Evolutionary conservation across 495 filamentous ascomycete species (phyloP).

Genomic region (Evernia prunastri): DNA sequence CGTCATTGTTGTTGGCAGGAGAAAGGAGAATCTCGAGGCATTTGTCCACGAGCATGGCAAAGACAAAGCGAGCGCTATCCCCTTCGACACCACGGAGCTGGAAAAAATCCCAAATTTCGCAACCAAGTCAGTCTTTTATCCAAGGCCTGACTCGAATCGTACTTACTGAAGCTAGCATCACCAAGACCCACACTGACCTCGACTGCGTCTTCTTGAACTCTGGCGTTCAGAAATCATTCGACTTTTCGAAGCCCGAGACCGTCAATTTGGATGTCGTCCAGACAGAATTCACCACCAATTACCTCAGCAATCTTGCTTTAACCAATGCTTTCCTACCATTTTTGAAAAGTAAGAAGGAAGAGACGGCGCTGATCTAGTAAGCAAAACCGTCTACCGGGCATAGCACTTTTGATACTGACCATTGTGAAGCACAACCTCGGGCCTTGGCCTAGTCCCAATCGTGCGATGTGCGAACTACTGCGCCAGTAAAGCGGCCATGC

Average conservation of each 20-base stretch:
- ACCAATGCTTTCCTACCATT: constrained; percentile 59
- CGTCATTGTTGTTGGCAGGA: constrained; percentile 58
- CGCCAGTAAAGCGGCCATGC: constrained; percentile 43
- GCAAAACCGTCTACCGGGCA: neutral
- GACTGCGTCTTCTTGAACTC: constrained; percentile 39
- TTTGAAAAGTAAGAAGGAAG: constrained; percentile 42
- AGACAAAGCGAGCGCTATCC: constrained; percentile 45
- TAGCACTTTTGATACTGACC: neutral
- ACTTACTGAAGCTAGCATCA: constrained; percentile 38
- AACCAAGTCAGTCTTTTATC: constrained; percentile 33
- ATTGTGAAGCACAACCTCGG: constrained; percentile 39
- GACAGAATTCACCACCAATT: constrained; percentile 61
- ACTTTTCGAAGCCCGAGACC: constrained; percentile 54
- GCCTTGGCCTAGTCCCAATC: constrained; percentile 39
- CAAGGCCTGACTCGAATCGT: neutral
- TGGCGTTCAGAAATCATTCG: constrained; percentile 45
- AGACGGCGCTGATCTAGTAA: constrained; percentile 37
- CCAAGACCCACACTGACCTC: constrained; percentile 46
- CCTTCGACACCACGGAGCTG: constrained; percentile 60
- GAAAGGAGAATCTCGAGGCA: constrained; percentile 57
- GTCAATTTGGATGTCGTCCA: constrained; percentile 49
- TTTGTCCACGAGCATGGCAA: constrained; percentile 54
- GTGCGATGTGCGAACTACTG: constrained; percentile 38
- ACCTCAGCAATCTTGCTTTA: constrained; percentile 55
- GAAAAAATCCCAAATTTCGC: constrained; percentile 52